phyloP scores from a whole-genome alignment of 1,284 basidiomycete species.

The Puccinia triticina region DNA sequence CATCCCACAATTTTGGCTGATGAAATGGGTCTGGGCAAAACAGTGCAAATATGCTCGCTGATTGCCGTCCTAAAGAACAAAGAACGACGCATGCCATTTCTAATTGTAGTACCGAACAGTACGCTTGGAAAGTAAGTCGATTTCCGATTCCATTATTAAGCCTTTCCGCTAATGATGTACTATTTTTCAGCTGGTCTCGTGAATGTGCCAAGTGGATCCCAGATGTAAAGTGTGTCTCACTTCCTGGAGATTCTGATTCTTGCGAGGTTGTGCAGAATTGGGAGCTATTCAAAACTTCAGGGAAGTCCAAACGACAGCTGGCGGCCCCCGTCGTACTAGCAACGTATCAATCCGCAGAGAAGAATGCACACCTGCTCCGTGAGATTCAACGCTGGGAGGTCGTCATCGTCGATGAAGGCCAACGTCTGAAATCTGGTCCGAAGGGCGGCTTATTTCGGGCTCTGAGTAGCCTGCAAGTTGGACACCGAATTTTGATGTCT shows the following conservation, averaged over 20 bases:
- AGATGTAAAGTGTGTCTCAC: conserved; percentile 73
- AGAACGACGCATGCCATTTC: conserved; percentile 72
- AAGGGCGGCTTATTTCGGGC: conserved; percentile 78
- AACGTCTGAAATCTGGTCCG: conserved; percentile 67
- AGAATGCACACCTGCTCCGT: conserved; percentile 74
- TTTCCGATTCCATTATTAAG: neutral
- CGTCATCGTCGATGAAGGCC: conserved; percentile 89
- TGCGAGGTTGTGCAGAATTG: conserved; percentile 79
- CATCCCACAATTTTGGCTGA: conserved; percentile 94
- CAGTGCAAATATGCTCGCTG: conserved; percentile 86
- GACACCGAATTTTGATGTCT: conserved; percentile 87
- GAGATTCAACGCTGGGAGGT: conserved; percentile 85
- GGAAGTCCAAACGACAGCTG: conserved; percentile 57
- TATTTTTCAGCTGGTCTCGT: conserved; percentile 62
- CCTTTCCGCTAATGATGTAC: neutral
- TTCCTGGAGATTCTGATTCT: conserved; percentile 67
- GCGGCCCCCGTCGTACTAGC: conserved; percentile 73
- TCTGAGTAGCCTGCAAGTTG: conserved; percentile 75
- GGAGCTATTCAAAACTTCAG: conserved; percentile 72
- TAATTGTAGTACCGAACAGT: conserved; percentile 92
- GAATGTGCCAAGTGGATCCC: conserved; percentile 90
- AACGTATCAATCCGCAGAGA: conserved; percentile 71
- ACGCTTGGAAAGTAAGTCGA: conserved; percentile 79
- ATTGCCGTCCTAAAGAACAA: conserved; percentile 73
- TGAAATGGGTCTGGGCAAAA: conserved; percentile 95